Evolutionary conservation across 192 early-diverging fungal genomes (phyloP).

Genomic region (Physocladia obscura): DNA sequence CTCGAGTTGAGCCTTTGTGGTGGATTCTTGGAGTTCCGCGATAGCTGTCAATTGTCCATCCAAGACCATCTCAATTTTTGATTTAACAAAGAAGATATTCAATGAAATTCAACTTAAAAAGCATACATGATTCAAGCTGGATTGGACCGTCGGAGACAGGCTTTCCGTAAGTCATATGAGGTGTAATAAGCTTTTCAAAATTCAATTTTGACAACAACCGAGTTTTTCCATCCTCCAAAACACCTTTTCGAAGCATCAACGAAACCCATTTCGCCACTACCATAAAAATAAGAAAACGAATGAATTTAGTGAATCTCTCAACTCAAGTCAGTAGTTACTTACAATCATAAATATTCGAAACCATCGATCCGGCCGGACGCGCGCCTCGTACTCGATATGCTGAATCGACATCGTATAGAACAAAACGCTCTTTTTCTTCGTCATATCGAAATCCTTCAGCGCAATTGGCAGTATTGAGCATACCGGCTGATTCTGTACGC

Average conservation of each 20-base stretch:
- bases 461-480: not conserved
- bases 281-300: not conserved
- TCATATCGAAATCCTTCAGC: not conserved
- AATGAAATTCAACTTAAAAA: no score
- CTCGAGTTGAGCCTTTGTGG: not conserved
- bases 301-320: not conserved
- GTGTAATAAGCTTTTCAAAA: not conserved
- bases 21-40: slow-evolving; percentile 2
- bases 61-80: slow-evolving; percentile 7
- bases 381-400: no score
- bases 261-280: slow-evolving; percentile 17
- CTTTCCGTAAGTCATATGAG: not conserved
- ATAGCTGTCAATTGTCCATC: not conserved
- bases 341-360: slow-evolving; percentile 12
- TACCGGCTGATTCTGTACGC: not conserved
- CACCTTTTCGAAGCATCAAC: slow-evolving; percentile 1
- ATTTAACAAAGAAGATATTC: not conserved
- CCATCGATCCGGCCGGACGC: slow-evolving; percentile 7
- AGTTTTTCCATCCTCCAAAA: not conserved
- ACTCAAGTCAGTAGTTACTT: not conserved
- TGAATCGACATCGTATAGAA: no score
- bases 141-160: not conserved
- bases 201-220: not conserved
- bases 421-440: not conserved
- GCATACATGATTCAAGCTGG: not conserved